These are phyloP conservation scores for Theobroma cacao DNA, from an alignment of 345 rosid species.

Conservation along the genomic window DNA sequence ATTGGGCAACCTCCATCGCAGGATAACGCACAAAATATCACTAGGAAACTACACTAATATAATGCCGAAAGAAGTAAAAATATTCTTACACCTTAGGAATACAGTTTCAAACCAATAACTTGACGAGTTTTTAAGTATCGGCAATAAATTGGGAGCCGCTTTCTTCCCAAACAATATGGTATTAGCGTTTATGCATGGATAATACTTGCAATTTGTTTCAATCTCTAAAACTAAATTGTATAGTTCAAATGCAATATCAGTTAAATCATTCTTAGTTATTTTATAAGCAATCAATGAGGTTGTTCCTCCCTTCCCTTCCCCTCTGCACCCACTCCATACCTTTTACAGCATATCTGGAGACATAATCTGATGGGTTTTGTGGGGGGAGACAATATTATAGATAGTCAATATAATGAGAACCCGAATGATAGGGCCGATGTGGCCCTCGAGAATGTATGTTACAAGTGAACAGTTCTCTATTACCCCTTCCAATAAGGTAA, in stretches of 20 bases:
- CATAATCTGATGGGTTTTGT: not conserved
- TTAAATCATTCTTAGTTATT: too few species aligned
- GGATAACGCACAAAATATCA: too few species aligned
- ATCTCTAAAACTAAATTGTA: not conserved
- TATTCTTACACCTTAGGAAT: not conserved
- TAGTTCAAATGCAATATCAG: not conserved
- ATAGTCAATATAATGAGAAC: not conserved
- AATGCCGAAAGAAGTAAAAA: too few species aligned
- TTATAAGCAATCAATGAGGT: not conserved
- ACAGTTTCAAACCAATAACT: not conserved
- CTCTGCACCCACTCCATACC: too few species aligned
- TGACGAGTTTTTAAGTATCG: not conserved
- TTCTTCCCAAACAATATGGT: not conserved
- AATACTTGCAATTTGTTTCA: not conserved
- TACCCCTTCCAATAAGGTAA: conserved; percentile 10
- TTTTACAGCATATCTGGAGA: not conserved
- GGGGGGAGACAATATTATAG: not conserved
- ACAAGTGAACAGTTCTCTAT: not conserved
- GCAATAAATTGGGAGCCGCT: not conserved
- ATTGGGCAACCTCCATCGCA: too few species aligned
- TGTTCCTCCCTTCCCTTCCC: not conserved
- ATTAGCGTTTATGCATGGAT: not conserved
- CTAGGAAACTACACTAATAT: too few species aligned
- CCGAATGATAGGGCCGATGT: not conserved
- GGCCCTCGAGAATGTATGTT: not conserved